phyloP scores from a whole-genome alignment of 345 rosid genomes.

The Salix caprea region DNA sequence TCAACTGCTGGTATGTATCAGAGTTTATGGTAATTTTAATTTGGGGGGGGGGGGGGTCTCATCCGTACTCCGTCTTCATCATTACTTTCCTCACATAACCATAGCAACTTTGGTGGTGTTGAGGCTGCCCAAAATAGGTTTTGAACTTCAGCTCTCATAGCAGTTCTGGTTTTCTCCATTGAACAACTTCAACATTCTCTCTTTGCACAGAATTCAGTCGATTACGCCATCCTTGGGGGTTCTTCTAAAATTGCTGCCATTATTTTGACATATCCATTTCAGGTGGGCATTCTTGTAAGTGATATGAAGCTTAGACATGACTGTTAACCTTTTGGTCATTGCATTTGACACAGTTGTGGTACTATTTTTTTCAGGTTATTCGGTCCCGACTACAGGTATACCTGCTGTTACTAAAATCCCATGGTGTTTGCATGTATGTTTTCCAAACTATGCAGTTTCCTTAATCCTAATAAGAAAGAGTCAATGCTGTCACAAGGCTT shows the following conservation, averaged over 20 bases:
- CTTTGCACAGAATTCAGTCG: constrained; percentile 60
- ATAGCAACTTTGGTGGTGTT: neutral
- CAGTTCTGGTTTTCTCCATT: neutral
- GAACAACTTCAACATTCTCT: constrained; percentile 1
- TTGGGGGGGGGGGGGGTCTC: neutral
- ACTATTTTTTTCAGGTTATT: constrained; percentile 52
- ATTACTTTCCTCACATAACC: neutral
- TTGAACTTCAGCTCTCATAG: neutral
- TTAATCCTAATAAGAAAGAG: neutral
- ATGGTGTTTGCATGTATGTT: neutral
- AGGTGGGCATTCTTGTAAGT: constrained; percentile 35
- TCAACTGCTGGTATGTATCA: constrained; percentile 49
- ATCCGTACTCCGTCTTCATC: neutral
- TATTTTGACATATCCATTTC: constrained; percentile 83
- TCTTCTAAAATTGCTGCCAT: constrained; percentile 87
- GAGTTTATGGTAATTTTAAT: neutral
- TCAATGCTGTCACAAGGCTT: constrained; percentile 3
- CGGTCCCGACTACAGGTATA: constrained; percentile 86
- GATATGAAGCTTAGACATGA: neutral
- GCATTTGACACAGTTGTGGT: constrained; percentile 9
- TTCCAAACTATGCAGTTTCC: neutral
- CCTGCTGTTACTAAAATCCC: neutral
- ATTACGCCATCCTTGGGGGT: constrained; percentile 85
- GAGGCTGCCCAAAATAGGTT: neutral
- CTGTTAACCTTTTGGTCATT: constrained; percentile 4